Conservation (phyloP, 2,329 filamentous ascomycete genomes). For the Cercospora zeina region DNA sequence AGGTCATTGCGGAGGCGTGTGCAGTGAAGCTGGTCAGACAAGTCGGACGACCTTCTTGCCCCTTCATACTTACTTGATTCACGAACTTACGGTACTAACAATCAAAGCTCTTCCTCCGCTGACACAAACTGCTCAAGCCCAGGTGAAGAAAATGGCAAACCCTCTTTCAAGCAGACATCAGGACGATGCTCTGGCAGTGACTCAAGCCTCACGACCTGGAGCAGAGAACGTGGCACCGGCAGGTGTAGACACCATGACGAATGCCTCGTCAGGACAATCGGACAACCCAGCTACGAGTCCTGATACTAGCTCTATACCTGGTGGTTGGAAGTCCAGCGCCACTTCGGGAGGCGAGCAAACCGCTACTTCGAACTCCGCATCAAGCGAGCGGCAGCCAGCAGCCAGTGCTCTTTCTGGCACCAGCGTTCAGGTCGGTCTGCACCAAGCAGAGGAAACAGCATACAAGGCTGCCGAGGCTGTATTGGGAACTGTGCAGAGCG, state of each 20-base stretch:
- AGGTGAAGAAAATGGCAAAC: slow-evolving; percentile 1
- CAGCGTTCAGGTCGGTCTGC: background rate
- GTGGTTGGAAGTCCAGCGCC: background rate
- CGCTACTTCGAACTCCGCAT: background rate
- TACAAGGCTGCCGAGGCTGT: slow-evolving; percentile 9
- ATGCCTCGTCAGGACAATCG: background rate
- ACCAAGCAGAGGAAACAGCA: slow-evolving; percentile 3
- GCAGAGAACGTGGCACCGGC: slow-evolving; percentile 7
- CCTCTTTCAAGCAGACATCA: slow-evolving; percentile 15
- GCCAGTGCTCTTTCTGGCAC: background rate
- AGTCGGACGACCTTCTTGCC: too few relatives aligned
- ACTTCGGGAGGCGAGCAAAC: background rate
- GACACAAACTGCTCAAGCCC: background rate
- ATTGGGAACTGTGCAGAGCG: background rate
- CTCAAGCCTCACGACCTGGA: slow-evolving; percentile 18
- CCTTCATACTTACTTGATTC: too few relatives aligned
- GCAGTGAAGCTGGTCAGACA: background rate
- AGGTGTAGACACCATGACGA: background rate
- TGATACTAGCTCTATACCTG: background rate
- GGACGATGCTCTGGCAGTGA: slow-evolving; percentile 16
- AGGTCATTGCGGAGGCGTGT: background rate
- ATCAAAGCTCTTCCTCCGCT: background rate
- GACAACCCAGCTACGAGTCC: slow-evolving; percentile 10
- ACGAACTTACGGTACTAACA: background rate
- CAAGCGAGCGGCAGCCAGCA: background rate